phyloP scores from a whole-genome alignment of 345 rosid genomes.

The Euphorbia tirucalli region DNA sequence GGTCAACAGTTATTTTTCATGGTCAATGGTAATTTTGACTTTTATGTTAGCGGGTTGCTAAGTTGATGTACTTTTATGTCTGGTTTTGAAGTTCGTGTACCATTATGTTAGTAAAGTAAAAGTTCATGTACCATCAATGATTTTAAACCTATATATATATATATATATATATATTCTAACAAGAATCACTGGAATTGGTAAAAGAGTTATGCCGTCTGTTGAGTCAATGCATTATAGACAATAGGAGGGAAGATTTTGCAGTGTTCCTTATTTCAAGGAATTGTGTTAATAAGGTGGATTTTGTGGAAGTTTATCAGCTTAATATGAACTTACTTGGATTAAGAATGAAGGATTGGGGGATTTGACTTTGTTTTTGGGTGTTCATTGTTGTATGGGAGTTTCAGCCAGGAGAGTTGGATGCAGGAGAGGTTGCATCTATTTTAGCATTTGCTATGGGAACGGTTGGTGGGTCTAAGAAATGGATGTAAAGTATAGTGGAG shows the following conservation, averaged over 20 bases:
- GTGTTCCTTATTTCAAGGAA: slow-evolving; percentile 26
- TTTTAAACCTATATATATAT: too few species aligned
- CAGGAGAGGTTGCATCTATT: slow-evolving; percentile 18
- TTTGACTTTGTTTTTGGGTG: slow-evolving; percentile 23
- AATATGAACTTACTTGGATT: slow-evolving; percentile 17
- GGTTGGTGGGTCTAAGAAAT: slow-evolving; percentile 22
- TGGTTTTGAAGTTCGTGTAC: too few species aligned
- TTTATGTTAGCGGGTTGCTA: too few species aligned
- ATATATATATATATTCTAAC: too few species aligned
- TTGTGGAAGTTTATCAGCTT: slow-evolving; percentile 28
- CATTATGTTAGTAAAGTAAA: too few species aligned
- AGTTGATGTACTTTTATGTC: too few species aligned
- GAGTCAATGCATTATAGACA: slow-evolving; percentile 22
- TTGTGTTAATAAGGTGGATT: slow-evolving; percentile 20
- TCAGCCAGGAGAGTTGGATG: slow-evolving; percentile 19
- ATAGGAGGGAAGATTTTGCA: slow-evolving; percentile 23
- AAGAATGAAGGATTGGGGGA: slow-evolving; percentile 19
- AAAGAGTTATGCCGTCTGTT: slow-evolving; percentile 22
- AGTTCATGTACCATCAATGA: too few species aligned
- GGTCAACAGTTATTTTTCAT: too few species aligned
- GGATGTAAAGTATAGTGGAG: too few species aligned
- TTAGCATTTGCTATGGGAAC: neutral
- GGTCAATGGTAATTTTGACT: too few species aligned
- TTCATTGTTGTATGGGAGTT: slow-evolving; percentile 26
- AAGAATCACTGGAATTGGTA: slow-evolving; percentile 17